Percentiles rank a stretch among this genome's conserved stretches.
These are phyloP conservation scores for Lactifluus pinguis DNA, from an alignment of 768 basidiomycete genomes.

Conservation along the genomic window DNA sequence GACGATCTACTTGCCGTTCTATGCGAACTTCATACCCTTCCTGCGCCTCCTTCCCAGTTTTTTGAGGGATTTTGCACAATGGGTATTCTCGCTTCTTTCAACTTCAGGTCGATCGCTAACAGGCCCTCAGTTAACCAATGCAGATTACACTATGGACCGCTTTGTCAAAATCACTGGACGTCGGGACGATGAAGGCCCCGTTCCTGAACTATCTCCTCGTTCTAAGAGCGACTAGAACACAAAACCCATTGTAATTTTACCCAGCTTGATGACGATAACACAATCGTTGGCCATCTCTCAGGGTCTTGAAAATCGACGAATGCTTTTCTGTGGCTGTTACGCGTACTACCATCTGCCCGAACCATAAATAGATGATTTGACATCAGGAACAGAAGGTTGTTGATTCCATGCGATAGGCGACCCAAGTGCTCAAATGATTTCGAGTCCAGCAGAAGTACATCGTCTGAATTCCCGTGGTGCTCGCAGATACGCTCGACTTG, in stretches of 20 bases:
- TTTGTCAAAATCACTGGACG: slow-evolving; percentile 44
- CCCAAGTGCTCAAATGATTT: neutral
- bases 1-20: slow-evolving; percentile 66
- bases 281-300: neutral
- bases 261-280: neutral
- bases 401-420: neutral
- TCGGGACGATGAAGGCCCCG: slow-evolving; percentile 12
- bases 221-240: slow-evolving; percentile 11
- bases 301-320: neutral
- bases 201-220: slow-evolving; percentile 1
- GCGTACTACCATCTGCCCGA: neutral
- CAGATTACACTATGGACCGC: slow-evolving; percentile 61
- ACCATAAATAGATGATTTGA: neutral
- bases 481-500: neutral
- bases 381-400: neutral
- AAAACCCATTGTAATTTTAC: neutral
- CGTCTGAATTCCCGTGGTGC: neutral
- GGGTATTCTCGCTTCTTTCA: slow-evolving; percentile 36
- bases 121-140: slow-evolving; percentile 45
- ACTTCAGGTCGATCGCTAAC: neutral
- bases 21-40: slow-evolving; percentile 48
- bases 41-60: slow-evolving; percentile 60
- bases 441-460: neutral
- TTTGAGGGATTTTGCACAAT: slow-evolving; percentile 63
- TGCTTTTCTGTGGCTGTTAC: neutral